Evolutionary conservation across 306 rosid genomes (phyloP).

Genomic region (Geum urbanum): DNA sequence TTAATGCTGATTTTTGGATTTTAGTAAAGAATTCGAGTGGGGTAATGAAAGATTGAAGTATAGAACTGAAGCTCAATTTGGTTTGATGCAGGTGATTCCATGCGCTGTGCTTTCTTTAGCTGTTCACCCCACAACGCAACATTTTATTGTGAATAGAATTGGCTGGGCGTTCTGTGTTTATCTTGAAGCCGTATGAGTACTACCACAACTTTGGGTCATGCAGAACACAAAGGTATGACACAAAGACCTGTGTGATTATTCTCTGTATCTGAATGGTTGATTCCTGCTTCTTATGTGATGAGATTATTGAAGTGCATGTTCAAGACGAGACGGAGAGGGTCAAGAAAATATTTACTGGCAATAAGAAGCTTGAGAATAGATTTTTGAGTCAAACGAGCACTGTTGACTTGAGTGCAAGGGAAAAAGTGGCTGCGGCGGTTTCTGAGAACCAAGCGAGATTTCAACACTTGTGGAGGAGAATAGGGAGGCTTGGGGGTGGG

Average conservation of each 20-base stretch:
- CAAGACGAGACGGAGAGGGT: constrained; percentile 35
- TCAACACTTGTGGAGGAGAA: constrained; percentile 48
- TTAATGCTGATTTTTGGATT: background rate
- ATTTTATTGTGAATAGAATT: constrained; percentile 51
- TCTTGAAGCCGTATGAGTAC: constrained; percentile 80
- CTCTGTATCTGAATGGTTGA: too few species aligned
- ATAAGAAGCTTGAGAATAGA: constrained; percentile 30
- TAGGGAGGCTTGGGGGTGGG: constrained; percentile 68
- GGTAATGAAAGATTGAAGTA: background rate
- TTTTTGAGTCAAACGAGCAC: constrained; percentile 25
- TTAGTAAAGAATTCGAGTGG: background rate
- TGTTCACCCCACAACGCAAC: constrained; percentile 62
- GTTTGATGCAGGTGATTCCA: constrained; percentile 47
- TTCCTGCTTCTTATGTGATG: constrained; percentile 19
- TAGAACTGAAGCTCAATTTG: background rate
- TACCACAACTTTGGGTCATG: constrained; percentile 76
- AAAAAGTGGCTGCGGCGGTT: constrained; percentile 21
- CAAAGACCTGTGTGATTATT: too few species aligned
- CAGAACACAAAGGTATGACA: constrained; percentile 45
- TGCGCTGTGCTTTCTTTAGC: constrained; percentile 50
- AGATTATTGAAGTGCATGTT: constrained; percentile 25
- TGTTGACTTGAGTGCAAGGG: constrained; percentile 25
- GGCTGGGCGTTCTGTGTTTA: constrained; percentile 80
- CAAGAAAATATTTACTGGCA: constrained; percentile 35
- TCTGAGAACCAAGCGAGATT: constrained; percentile 47